Evolutionary conservation across 2,329 filamentous ascomycete genomes (phyloP), one percentile per base, ranked within the genome.

Genomic region (Intubia oerlemansii): DNA sequence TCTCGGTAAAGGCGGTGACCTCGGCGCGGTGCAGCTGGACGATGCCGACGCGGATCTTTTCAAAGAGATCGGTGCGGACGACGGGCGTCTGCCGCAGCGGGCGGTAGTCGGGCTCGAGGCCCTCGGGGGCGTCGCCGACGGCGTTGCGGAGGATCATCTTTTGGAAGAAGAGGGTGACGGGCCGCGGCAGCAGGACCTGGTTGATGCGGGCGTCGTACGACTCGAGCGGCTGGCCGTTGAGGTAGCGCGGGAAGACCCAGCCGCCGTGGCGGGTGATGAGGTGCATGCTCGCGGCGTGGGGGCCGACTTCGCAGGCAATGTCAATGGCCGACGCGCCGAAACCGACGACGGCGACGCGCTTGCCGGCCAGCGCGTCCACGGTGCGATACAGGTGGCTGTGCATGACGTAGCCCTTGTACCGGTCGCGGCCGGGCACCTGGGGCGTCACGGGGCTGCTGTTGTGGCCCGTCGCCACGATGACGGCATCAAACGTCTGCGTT

Each of bases 241-340:
- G 29, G 26, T 44, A 53, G 13, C 48, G 48, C 13, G 51, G 50
- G 10, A 52, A 36, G 14, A 53, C 36, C 47, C 48, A 54, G 1
- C 44, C 45, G 21, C 50, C 51, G 16, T 48, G 43, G 8, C 46
- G 42, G 17, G 48, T 50, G 23, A 53, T 40, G 21, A 54, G 29
- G 32, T 51, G 48, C 20, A 50, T 40, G 30, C 48, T 41, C n/a
- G 36, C 40, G 11, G 46, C 46, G 2, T 41, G 39, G 2, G 43
- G 37, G 2, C 43, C 46, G 28, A 53, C 38, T 29, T 54, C 51
- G 27, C 43, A 48, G 16, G 45, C 44, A 17, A 53, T 40, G 38
- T 55, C 51, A n/a, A 49, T 43, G 4, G 50, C 50, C 5, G 45
- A 49, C 18, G 44, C 47, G 6, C 50, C 50, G 23, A 52, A 34